Evolutionary conservation across 2,329 filamentous ascomycete species (phyloP), one percentile per base, ranked within the genome.

Genomic region (Graphium sp.): DNA sequence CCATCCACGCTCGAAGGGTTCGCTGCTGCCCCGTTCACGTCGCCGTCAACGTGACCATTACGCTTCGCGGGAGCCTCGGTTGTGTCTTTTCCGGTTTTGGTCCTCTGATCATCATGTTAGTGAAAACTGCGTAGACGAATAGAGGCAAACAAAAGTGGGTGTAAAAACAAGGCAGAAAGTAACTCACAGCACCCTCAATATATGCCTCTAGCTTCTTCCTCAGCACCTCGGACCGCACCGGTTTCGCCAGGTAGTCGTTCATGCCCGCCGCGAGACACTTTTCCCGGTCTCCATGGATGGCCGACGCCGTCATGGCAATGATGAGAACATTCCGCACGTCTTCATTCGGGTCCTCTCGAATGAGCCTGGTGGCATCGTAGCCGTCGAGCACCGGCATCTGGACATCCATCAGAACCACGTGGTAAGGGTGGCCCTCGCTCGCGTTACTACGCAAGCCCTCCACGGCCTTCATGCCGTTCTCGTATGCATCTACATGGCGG

Each of bases 171-270:
- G 14, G 24, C 28, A 24, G 21, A 4, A 7, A 26, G 22, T 30
- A 30, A 30, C 37, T 33, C 39, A 55, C 49, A 26, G 51, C 45
- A 23, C 44, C 47, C 22, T 48, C 54, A 16, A 66, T 55, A 38
- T 72, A 72, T 3, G 59, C 57, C 24, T 70, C 65, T 34, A 95
- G 56, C 56, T 94, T 87, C 44, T 74, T 74, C 52, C 82, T 89
- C 30, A 95, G 59, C 22, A 91, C 74, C 26, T 85, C 79, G 4
- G 80, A 82, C 35, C 84, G 69, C n/a, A 95, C 87, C 2, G 87
- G 87, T 48, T 95, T 95, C 11, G 87, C 84, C 2, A 94, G 67
- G 43, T 94, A 95, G 44, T 94, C 89, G 49, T 94, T 93, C 87
- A 95, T 95, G 24, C 87, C 87, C 2, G 83, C 82, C 28, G 84